Evolutionary conservation across 2,329 filamentous ascomycete species (phyloP).

Genomic region (Sporothrix pseudoabietina): DNA sequence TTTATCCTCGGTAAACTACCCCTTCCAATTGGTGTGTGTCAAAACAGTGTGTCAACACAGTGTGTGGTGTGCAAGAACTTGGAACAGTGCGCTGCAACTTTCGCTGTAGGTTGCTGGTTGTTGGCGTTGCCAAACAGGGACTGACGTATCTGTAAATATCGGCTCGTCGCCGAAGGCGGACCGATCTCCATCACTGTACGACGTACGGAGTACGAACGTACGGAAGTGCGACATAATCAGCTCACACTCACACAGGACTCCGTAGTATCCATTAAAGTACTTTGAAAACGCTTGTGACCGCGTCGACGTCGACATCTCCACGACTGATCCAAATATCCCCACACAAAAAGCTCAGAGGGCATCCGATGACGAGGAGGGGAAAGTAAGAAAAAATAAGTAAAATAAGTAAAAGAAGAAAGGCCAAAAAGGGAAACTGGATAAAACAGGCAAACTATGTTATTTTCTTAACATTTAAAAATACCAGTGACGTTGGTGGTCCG

Average conservation of each 20-base stretch:
- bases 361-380: too few relatives aligned
- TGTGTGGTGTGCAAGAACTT: too few relatives aligned
- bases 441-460: background rate
- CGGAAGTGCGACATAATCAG: too few relatives aligned
- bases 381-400: too few relatives aligned
- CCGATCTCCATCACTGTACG: background rate
- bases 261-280: background rate
- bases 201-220: too few relatives aligned
- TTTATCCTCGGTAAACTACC: background rate
- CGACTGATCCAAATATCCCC: background rate
- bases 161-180: background rate
- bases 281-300: background rate
- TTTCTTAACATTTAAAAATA: background rate
- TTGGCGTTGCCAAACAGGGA: background rate
- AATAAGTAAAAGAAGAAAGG: too few relatives aligned
- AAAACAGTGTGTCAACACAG: too few relatives aligned
- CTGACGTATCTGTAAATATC: background rate
- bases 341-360: too few relatives aligned
- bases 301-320: background rate
- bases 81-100: background rate
- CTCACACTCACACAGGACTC: background rate
- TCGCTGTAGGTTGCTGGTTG: background rate
- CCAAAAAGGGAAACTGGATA: background rate
- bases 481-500: too few relatives aligned
- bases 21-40: background rate